Evolutionary conservation across 352 stramenopile genomes (phyloP).

Genomic region (Globisporangium okanoganense): DNA sequence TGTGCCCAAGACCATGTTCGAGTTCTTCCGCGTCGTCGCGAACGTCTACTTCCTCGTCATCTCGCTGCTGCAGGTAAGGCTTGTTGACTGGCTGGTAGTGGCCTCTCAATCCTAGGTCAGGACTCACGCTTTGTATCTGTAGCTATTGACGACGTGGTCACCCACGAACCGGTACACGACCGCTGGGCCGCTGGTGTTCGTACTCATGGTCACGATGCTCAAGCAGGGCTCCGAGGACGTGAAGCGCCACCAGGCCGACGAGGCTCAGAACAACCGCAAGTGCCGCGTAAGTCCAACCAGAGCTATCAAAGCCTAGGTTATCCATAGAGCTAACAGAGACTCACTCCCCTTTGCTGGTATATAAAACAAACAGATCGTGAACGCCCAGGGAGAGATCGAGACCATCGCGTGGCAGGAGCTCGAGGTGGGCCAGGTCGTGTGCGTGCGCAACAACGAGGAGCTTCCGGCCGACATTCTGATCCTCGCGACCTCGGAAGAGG

Average conservation of each 20-base stretch:
- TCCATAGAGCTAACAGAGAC: not conserved
- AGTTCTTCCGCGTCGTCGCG: constrained; percentile 93
- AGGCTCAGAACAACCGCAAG: constrained; percentile 48
- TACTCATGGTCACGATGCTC: constrained; percentile 75
- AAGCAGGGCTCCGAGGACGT: constrained; percentile 79
- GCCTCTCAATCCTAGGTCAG: constrained; percentile 10
- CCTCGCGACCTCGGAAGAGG: constrained; percentile 62
- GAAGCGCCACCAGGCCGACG: constrained; percentile 66
- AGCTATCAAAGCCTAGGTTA: not conserved
- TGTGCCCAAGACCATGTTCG: constrained; percentile 90
- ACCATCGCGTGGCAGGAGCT: constrained; percentile 70
- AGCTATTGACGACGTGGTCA: constrained; percentile 56
- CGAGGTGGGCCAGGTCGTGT: constrained; percentile 62
- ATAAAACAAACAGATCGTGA: not conserved
- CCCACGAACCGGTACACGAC: constrained; percentile 80
- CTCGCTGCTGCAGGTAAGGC: constrained; percentile 89
- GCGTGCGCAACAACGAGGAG: constrained; percentile 49
- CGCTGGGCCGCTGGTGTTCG: constrained; percentile 54
- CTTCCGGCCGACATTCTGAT: constrained; percentile 66
- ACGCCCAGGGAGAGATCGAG: constrained; percentile 30
- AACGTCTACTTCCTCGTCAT: constrained; percentile 96
- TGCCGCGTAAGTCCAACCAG: constrained; percentile 29
- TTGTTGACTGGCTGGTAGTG: constrained; percentile 91
- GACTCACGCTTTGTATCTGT: constrained; percentile 11
- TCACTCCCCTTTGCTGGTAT: no score